phyloP scores from a whole-genome alignment of 352 stramenopile genomes.

The Stramenopiles sp. region DNA sequence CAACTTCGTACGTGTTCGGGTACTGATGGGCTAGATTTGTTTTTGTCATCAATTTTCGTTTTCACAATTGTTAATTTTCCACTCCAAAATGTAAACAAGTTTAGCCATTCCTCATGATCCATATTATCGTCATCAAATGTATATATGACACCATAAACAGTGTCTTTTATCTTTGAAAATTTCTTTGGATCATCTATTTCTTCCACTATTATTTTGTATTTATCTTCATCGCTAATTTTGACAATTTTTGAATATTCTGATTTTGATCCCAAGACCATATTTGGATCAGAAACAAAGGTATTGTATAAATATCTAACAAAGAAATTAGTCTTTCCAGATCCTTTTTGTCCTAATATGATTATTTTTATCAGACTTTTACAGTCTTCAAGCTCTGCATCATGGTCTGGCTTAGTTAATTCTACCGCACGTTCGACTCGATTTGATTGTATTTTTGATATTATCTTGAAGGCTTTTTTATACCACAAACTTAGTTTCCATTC shows the following conservation, averaged over 20 bases:
- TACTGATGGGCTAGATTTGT: background rate
- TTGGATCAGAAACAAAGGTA: background rate
- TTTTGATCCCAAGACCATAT: background rate
- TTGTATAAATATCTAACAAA: slow-evolving; percentile 2
- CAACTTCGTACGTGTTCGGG: background rate
- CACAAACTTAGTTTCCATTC: background rate
- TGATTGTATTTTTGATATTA: background rate
- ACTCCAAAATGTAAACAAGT: background rate
- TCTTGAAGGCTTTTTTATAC: background rate
- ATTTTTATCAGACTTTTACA: background rate
- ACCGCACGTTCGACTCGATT: background rate
- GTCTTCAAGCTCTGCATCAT: background rate
- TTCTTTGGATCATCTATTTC: background rate
- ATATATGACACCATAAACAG: background rate
- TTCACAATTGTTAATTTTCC: background rate
- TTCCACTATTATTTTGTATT: background rate
- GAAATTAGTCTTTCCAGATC: background rate
- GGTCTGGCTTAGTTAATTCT: background rate
- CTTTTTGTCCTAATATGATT: background rate
- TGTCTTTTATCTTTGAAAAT: background rate
- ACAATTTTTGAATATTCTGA: slow-evolving; percentile 1
- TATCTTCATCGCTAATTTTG: background rate
- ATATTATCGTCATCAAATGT: background rate
- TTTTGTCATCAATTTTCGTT: background rate
- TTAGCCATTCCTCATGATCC: background rate